Evolutionary conservation across 331 rosid species (phyloP), one percentile per base, ranked within the genome.

Genomic region (Rhamnella rubrinervis): DNA sequence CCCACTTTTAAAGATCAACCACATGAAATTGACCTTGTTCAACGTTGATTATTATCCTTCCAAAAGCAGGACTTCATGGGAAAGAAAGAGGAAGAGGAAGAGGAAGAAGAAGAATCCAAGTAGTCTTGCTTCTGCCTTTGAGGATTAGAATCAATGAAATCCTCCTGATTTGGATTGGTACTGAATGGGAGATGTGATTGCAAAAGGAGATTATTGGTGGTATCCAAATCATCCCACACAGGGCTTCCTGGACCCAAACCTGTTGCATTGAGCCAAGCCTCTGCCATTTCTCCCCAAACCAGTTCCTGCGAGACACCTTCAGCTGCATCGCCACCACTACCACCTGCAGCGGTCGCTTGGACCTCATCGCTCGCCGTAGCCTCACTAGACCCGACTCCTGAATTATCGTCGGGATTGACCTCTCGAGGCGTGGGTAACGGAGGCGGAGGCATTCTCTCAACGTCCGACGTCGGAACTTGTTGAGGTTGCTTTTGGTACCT

Each of bases 201-300:
- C 52, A 86, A 59, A 13, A 89, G 72, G 44, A 92, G 77, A 65
- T 80, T 88, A 55, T 86, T 88, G 70, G 70, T 66, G 6, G 88
- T 57, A 74, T 92, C 97, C 59, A 88, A 82, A 81, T 93, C 97
- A 71, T 93, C 98, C 98, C 98, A 93, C 20, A 83, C 84, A 20
- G 98, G 96, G 63, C 98, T 91, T 11, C 89, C 97, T 2, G 98
- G 98, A 62, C 96, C 98, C 96, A 95, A 93, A 78, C 87, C 86
- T 6, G 89, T 86, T 35, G 88, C 86, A 75, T 85, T 91, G 57
- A 87, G 60, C 98, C 98, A 93, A 57, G 86, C 87, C 61, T 85
- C 85, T 26, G 92, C 80, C 96, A 92, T 92, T 57, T 90, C 96
- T 8, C 96, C 89, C 98, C 97, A 93, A 71, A 75, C 93, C 71